Base-by-base conservation (phyloP, 257 asterid genomes). In the Euphrasia confusa region DNA sequence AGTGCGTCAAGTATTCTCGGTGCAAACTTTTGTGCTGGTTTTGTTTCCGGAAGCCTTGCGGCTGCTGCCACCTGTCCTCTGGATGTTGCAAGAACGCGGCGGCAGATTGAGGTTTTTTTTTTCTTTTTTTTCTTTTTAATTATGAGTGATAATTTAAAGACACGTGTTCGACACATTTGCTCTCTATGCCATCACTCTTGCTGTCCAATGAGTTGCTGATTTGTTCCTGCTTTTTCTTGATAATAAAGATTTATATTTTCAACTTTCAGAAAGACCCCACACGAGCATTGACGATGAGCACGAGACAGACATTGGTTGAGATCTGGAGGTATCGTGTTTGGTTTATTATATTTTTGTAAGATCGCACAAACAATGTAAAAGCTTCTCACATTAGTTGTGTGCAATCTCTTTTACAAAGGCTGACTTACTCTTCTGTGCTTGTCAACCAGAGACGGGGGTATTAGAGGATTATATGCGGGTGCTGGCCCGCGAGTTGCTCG, bases 61-160 rank as follows among this genome's bases (percentile, higher is more conserved):
- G 92, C 95, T 27, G 94, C 85, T 42, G 47, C 70, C 26, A 90
- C 97, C 0, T 81, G 89, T 70, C 97, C 95, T 61, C 68, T 90
- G 48, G 97, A 90, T 70, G 97, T 90, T 71, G 97, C 80, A 44
- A 84, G 93, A 81, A 90, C 97, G 62, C 79, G 95, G 26, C 74
- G 74, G 35, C 95, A 90, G 70, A 90, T 90, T 52, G 95, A 90
- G 97, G 97, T 90, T 27, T 66, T 44, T 10, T 90, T 27, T 66
- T 44, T 10, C 9, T 44, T 61, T 40, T 15, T 21, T 30, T 10
- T 40, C 39, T 18, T 18, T 39, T 9, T 1, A 0, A 26, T 48
- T 5, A 48, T 47, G 54, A 45, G 15, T 12, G n/a, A 6, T 54
- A 10, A 24, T 9, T 54, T 21, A 21, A 21, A 21, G 24, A 21